Evolutionary conservation across 2,329 filamentous ascomycete species (phyloP), one percentile per base, ranked within the genome.

Genomic region (Apiospora phragmitis): DNA sequence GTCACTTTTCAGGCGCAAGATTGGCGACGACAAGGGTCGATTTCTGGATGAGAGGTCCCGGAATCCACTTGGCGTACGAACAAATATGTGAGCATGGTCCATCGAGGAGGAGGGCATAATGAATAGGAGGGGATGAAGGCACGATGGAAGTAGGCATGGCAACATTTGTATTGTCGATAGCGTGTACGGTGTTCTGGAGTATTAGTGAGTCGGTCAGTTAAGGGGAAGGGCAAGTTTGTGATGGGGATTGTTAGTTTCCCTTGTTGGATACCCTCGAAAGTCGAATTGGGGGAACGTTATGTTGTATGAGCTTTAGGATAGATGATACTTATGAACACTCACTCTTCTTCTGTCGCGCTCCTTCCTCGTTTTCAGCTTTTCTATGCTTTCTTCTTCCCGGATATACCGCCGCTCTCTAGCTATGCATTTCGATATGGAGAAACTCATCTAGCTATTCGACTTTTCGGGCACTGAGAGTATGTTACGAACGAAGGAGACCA

Each of bases 1-100:
- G 69, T 89, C 88, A 41, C 80, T 95, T 78, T 97, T 97, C 83
- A 92, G 92, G 80, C 90, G 90, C 77, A 98, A 97, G 84, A 90
- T 98, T 73, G 91, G 89, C 8, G 94, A 96, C 76, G 96, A 98
- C 80, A 89, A 93, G 80, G 84, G 84, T 70, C 85, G 93, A 49
- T 96, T 93, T 77, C 76, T 93, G 76, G 92, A 94, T 9, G 65
- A 89, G 70, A 84, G 87, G 26, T 89, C 90, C 71, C 82, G 86
- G 29, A 81, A 78, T 77, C 86, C 87, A n/a, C 74, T 89, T 68
- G 85, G 84, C 4, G 77, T 79, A 67, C 81, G 81, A 73, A 76
- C 83, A 68, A 87, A 86, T 66, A 73, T 79, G 26, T 83, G 71
- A 77, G 14, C 8, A 18, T 26, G 26, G 41, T 62, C 8, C 21